These are phyloP conservation scores for Vigna nakashimae DNA, from an alignment of 306 rosid genomes.

Conservation along the genomic window DNA sequence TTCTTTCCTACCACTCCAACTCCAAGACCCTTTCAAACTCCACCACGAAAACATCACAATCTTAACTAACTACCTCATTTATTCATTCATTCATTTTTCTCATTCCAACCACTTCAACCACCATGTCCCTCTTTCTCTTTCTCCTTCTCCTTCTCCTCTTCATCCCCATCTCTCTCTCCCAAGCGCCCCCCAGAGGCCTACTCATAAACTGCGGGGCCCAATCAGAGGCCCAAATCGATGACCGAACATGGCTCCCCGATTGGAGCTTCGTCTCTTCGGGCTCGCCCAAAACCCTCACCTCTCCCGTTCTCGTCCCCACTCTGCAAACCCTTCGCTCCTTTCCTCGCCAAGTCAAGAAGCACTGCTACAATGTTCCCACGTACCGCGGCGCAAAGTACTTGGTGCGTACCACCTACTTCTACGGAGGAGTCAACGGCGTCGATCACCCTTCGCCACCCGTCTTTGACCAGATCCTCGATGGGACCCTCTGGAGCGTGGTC, in stretches of 20 bases:
- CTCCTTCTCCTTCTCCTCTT: constrained; percentile 49
- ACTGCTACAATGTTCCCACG: constrained; percentile 68
- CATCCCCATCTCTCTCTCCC: constrained; percentile 42
- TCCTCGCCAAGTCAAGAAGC: constrained; percentile 54
- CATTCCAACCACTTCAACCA: constrained; percentile 25
- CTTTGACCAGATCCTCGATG: constrained; percentile 90
- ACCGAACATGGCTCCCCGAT: constrained; percentile 71
- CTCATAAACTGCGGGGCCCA: constrained; percentile 71
- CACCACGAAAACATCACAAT: not conserved
- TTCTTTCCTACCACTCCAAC: constrained; percentile 29
- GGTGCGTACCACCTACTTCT: constrained; percentile 80
- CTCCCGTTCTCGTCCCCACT: constrained; percentile 41
- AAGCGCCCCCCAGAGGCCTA: constrained; percentile 57
- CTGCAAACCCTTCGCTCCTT: constrained; percentile 77
- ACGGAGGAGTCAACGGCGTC: constrained; percentile 66
- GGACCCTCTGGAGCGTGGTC: constrained; percentile 80
- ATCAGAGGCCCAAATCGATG: constrained; percentile 39
- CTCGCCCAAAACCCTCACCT: constrained; percentile 50
- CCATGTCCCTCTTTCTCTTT: constrained; percentile 57
- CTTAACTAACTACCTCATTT: not conserved
- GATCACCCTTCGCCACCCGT: constrained; percentile 68
- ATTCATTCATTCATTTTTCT: not conserved
- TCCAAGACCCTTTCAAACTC: constrained; percentile 46
- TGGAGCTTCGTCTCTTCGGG: constrained; percentile 55
- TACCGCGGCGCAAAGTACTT: constrained; percentile 65